A percentile compares a stretch with the other conserved stretches of the same genome.
phyloP scores from a whole-genome alignment of 176 grass and related monocot species.

The Cocos nucifera region DNA sequence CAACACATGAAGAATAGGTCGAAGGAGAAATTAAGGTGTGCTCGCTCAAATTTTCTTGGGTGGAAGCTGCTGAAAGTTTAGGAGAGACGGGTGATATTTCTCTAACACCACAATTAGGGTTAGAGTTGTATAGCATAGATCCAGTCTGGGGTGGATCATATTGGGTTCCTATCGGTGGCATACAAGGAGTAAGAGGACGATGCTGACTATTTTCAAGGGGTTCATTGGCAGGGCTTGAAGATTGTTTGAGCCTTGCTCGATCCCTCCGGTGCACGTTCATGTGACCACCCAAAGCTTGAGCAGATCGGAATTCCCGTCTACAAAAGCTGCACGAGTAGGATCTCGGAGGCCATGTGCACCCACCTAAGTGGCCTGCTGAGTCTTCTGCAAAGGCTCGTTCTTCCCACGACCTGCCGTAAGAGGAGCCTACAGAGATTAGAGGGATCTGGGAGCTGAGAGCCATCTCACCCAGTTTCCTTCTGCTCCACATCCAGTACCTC shows the following conservation, averaged over 20 bases:
- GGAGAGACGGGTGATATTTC: not conserved
- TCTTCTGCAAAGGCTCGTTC: conserved; percentile 17
- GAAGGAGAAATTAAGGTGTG: conserved; percentile 1
- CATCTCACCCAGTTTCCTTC: not conserved
- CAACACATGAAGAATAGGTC: not conserved
- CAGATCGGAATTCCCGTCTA: conserved; percentile 12
- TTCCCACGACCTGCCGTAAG: conserved; percentile 11
- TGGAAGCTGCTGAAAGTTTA: not conserved
- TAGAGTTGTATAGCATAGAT: not conserved
- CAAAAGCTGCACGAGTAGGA: conserved; percentile 23
- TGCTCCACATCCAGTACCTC: conserved; percentile 3
- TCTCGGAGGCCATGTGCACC: conserved; percentile 15
- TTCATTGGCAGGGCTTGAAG: not conserved
- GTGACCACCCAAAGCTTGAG: conserved; percentile 19
- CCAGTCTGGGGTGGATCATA: not conserved
- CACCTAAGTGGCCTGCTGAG: conserved; percentile 15
- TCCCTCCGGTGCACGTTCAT: conserved; percentile 24
- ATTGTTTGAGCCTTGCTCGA: conserved; percentile 15
- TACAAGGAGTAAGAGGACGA: not conserved
- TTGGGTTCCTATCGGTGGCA: not conserved
- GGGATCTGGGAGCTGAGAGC: not conserved
- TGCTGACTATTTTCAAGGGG: not conserved
- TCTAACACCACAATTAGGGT: not conserved
- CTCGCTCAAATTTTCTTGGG: not conserved
- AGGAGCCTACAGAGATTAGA: not conserved